phyloP scores from a whole-genome alignment of 768 basidiomycete genomes.

The Pisolithus microcarpus region DNA sequence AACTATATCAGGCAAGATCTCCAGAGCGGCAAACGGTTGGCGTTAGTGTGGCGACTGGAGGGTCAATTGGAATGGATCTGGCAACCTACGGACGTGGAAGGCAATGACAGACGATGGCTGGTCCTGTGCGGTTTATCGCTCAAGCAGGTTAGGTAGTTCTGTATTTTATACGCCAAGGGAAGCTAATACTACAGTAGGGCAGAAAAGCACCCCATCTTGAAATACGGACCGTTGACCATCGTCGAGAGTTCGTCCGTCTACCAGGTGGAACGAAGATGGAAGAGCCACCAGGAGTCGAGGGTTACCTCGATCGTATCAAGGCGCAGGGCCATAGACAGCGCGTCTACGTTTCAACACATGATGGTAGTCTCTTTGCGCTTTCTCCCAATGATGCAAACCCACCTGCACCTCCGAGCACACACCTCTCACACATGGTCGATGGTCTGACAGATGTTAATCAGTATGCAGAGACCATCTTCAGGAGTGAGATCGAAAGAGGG shows the following conservation, averaged over 20 bases:
- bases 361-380: constrained; percentile 64
- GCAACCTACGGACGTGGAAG: constrained; percentile 59
- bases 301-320: constrained; percentile 70
- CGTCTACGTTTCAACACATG: constrained; percentile 65
- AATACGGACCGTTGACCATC: constrained; percentile 68
- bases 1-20: constrained; percentile 47
- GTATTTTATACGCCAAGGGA: constrained; percentile 4
- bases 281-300: constrained; percentile 82
- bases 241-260: constrained; percentile 39
- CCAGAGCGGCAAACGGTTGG: constrained; percentile 48
- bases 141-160: constrained; percentile 42
- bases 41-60: constrained; percentile 72
- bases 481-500: constrained; percentile 56
- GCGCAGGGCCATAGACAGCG: constrained; percentile 54
- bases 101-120: constrained; percentile 57
- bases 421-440: constrained; percentile 26
- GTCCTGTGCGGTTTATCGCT: constrained; percentile 72
- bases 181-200: constrained; percentile 25
- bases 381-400: constrained; percentile 49
- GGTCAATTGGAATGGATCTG: constrained; percentile 84
- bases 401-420: constrained; percentile 58
- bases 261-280: constrained; percentile 38
- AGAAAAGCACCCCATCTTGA: constrained; percentile 52
- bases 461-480: constrained; percentile 32
- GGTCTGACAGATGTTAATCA: constrained; percentile 22